Evolutionary conservation across 2,329 filamentous ascomycete genomes (phyloP).

Genomic region (Diaporthe citri): DNA sequence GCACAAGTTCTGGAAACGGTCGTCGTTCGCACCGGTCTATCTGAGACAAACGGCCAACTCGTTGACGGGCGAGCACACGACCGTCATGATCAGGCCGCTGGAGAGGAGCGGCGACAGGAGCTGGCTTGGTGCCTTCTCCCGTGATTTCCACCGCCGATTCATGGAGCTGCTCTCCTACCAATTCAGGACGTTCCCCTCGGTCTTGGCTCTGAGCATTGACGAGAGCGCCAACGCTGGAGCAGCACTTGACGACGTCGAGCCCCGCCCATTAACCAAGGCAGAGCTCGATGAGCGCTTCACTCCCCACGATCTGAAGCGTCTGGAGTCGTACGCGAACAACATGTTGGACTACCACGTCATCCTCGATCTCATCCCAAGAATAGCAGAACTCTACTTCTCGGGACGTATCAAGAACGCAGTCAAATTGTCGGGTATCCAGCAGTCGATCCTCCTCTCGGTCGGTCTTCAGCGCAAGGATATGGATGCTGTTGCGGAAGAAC

Average conservation of each 20-base stretch:
- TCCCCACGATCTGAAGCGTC: slow-evolving; percentile 93
- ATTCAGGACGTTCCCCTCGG: slow-evolving; percentile 84
- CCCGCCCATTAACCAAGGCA: slow-evolving; percentile 73
- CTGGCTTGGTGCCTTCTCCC: slow-evolving; percentile 92
- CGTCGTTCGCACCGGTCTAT: slow-evolving; percentile 89
- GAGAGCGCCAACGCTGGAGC: slow-evolving; percentile 84
- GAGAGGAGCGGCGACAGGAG: slow-evolving; percentile 75
- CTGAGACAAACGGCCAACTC: slow-evolving; percentile 95
- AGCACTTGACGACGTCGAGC: slow-evolving; percentile 67
- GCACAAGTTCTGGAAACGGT: slow-evolving; percentile 97
- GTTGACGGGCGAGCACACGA: slow-evolving; percentile 96
- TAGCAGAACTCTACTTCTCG: slow-evolving; percentile 88
- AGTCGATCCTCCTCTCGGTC: slow-evolving; percentile 88
- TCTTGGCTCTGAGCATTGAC: slow-evolving; percentile 87
- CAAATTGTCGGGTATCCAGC: slow-evolving; percentile 84
- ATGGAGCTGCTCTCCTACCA: slow-evolving; percentile 90
- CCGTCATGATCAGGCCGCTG: slow-evolving; percentile 93
- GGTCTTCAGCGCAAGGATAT: slow-evolving; percentile 92
- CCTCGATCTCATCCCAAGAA: slow-evolving; percentile 86
- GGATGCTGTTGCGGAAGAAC: slow-evolving; percentile 82
- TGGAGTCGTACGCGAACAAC: slow-evolving; percentile 96
- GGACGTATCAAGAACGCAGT: slow-evolving; percentile 77
- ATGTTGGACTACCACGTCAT: slow-evolving; percentile 99
- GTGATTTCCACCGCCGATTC: slow-evolving; percentile 96
- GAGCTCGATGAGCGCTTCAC: slow-evolving; percentile 85